Base-by-base conservation (phyloP, 345 rosid genomes). In the Triadica sebifera region DNA sequence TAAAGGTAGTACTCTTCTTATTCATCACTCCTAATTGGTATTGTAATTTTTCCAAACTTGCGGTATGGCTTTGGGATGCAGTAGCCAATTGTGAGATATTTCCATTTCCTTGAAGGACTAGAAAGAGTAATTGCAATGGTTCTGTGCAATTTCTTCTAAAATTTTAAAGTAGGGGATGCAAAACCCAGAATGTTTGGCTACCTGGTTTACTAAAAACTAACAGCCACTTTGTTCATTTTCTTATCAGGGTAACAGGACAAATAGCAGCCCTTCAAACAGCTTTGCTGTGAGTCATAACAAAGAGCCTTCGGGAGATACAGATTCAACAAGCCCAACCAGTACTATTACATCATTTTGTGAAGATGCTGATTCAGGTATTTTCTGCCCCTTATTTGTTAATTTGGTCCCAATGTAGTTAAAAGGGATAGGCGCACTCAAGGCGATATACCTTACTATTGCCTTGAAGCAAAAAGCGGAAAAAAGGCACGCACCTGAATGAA, bases 311-410 rank as follows among this genome's bases (percentile, higher is more conserved):
- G 89, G 84, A 75, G 82, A 82, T 85, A 84, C 89, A 16, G 93
- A 90, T 81, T 91, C 94, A 39, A 70, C 93, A 68, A 86, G 92
- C 84, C 95, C 98, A 79, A 89, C 91, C 55, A 90, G 92, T 79
- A 83, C 89, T 58, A 79, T 93, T 79, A 77, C 97, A 38, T 87
- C 92, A 58, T 71, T 84, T 69, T 88, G 86, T 81, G 97, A 91
- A 90, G 97, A 93, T 81, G 90, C 87, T 78, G 97, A 93, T 84
- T 86, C 98, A 61, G 98, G 98, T 93, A 72, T 43, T 5, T 75
- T 75, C 57, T 72, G 22, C 38, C 50, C 67, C 50, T 56, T 72
- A 45, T 52, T 29, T 29, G 34, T 29, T 29, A 29, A 29, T 29
- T 29, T 29, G 34, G 34, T 29, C 34, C n/a, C n/a, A n/a, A n/a